phyloP scores from a whole-genome alignment of 768 basidiomycete genomes.

The Pleurotus ostreatus region DNA sequence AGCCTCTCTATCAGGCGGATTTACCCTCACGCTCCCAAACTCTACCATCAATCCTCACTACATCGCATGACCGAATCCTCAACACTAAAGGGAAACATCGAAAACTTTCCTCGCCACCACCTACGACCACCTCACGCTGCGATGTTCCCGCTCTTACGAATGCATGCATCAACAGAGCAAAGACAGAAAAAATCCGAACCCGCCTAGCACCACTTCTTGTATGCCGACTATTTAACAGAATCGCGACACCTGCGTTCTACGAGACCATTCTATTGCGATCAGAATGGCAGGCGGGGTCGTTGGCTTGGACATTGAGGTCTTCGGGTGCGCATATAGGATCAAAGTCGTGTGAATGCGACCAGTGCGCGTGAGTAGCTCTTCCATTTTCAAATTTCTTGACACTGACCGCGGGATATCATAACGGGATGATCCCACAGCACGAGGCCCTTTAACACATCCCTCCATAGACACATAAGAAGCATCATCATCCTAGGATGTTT shows the following conservation, averaged over 20 bases:
- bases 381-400: no score
- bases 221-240: conserved; percentile 48
- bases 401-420: no score
- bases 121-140: no score
- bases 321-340: neutral
- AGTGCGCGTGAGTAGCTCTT: no score
- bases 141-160: neutral
- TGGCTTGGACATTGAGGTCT: conserved; percentile 14
- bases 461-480: no score
- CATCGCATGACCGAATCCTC: no score
- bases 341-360: neutral
- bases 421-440: no score
- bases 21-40: neutral
- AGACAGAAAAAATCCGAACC: conserved; percentile 7
- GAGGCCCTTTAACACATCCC: no score
- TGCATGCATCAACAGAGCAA: neutral
- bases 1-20: neutral
- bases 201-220: conserved; percentile 45
- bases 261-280: conserved; percentile 43
- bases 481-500: neutral
- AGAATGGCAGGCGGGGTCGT: conserved; percentile 29
- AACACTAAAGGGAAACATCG: neutral
- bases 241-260: conserved; percentile 56
- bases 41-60: neutral
- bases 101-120: conserved; percentile 1